Percentiles rank a stretch among this genome's conserved stretches.
phyloP scores from a whole-genome alignment of 192 early-diverging fungal genomes.

The Diversispora epigaea region DNA sequence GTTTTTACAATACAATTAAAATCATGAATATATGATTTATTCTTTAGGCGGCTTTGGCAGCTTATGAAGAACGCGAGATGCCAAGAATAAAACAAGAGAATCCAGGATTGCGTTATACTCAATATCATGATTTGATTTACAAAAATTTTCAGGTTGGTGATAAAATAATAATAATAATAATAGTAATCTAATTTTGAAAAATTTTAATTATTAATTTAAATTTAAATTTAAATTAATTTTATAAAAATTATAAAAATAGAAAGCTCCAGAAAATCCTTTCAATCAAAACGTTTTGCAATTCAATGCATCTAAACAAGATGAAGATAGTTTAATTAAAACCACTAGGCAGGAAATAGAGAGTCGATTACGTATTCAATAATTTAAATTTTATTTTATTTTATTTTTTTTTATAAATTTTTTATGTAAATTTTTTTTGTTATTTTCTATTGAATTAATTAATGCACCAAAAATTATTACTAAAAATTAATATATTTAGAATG shows the following conservation, averaged over 20 bases:
- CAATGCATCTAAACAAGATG: conserved; percentile 69
- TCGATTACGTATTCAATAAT: conserved; percentile 49
- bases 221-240: neutral
- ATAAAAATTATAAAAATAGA: conserved; percentile 39
- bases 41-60: conserved; percentile 60
- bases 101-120: conserved; percentile 72
- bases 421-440: neutral
- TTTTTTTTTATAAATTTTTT: too few species aligned
- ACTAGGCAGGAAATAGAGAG: conserved; percentile 53
- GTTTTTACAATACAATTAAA: too few species aligned
- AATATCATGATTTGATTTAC: conserved; percentile 77
- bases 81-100: conserved; percentile 75
- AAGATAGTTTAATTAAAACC: conserved; percentile 47
- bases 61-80: conserved; percentile 71
- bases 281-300: conserved; percentile 74
- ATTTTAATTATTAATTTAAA: neutral
- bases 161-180: neutral
- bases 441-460: too few species aligned
- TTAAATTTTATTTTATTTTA: too few species aligned
- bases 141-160: conserved; percentile 60
- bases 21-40: too few species aligned
- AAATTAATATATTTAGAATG: too few species aligned
- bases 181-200: conserved; percentile 8
- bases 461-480: too few species aligned
- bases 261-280: conserved; percentile 76